phyloP scores from a whole-genome alignment of 495 filamentous ascomycete species.

The Neurospora sp. region DNA sequence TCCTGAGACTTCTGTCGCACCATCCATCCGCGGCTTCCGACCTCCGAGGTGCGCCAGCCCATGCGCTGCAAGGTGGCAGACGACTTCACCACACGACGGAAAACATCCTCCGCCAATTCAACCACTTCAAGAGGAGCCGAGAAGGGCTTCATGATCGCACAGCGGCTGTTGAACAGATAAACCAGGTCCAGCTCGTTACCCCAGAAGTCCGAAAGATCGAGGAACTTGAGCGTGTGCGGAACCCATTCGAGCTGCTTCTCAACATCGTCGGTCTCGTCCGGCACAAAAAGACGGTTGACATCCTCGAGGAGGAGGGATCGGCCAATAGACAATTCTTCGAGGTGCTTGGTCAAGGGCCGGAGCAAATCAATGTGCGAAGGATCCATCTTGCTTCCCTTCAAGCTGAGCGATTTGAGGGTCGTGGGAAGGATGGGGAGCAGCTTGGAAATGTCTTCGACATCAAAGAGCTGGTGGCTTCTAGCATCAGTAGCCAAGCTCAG shows the following conservation, averaged over 20 bases:
- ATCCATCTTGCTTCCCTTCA: slow-evolving; percentile 65
- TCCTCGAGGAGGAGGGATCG: slow-evolving; percentile 56
- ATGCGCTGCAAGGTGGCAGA: slow-evolving; percentile 26
- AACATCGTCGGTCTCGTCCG: slow-evolving; percentile 27
- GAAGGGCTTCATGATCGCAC: slow-evolving; percentile 47
- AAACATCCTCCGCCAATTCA: slow-evolving; percentile 65
- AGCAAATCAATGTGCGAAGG: slow-evolving; percentile 54
- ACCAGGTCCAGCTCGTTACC: slow-evolving; percentile 48
- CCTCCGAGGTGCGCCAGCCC: slow-evolving; percentile 62
- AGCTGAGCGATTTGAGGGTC: slow-evolving; percentile 62
- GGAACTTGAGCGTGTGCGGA: slow-evolving; percentile 60
- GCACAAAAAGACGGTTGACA: slow-evolving; percentile 48
- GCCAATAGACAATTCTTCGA: slow-evolving; percentile 71
- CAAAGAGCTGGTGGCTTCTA: slow-evolving; percentile 62
- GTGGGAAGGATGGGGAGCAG: slow-evolving; percentile 59
- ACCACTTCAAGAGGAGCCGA: slow-evolving; percentile 70
- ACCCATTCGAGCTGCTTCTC: slow-evolving; percentile 36
- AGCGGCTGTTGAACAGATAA: slow-evolving; percentile 50
- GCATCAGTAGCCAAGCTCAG: slow-evolving; percentile 69
- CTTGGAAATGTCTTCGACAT: slow-evolving; percentile 50
- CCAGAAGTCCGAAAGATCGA: slow-evolving; percentile 59
- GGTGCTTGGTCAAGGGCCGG: slow-evolving; percentile 62
- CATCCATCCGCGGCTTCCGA: slow-evolving; percentile 55
- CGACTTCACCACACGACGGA: slow-evolving; percentile 47
- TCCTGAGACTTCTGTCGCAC: slow-evolving; percentile 41